Evolutionary conservation across 2,329 filamentous ascomycete genomes (phyloP), one percentile per base, ranked within the genome.

Genomic region (Xenoacremonium recifei): DNA sequence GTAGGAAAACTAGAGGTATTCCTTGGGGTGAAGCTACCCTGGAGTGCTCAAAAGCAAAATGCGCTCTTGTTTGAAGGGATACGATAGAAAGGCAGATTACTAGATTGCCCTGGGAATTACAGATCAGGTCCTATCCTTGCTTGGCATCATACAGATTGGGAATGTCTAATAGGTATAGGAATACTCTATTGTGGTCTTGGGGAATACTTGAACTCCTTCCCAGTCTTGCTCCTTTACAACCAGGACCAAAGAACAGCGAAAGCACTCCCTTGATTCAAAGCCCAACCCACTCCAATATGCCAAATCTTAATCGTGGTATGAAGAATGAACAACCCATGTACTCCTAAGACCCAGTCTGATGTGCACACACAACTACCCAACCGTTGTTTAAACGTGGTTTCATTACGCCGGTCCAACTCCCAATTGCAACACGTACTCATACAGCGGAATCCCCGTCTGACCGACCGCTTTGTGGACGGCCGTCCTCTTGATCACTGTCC

Each of bases 401-500:
- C 38, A 42, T 45, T n/a, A n/a, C 47, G 44, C 49, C 46, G 29
- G 42, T 39, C 39, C 35, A 39, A 44, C 40, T 47, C 46, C 39
- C 35, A 34, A 37, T 42, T 20, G 35, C 34, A 42, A 30, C n/a
- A n/a, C 27, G 40, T 44, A 55, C 45, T 66, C 51, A 69, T 60
- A 67, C 65, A 58, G 51, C 59, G 41, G 64, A 60, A 40, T 64
- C 59, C 16, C 44, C 50, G n/a, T n/a, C n/a, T 36, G 41, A 46
- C 30, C 44, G 38, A 6, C 29, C n/a, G 7, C 29, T 31, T n/a
- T n/a, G 43, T 15, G 36, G 35, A 16, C 19, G 38, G 21, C 30
- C 44, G 13, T 48, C 47, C 3, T 48, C 50, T 7, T 17, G 39
- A 12, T 25, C 31, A n/a, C 47, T 42, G 18, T 61, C 54, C 37